phyloP scores from a whole-genome alignment of 768 basidiomycete species.

The Suillus sp. region DNA sequence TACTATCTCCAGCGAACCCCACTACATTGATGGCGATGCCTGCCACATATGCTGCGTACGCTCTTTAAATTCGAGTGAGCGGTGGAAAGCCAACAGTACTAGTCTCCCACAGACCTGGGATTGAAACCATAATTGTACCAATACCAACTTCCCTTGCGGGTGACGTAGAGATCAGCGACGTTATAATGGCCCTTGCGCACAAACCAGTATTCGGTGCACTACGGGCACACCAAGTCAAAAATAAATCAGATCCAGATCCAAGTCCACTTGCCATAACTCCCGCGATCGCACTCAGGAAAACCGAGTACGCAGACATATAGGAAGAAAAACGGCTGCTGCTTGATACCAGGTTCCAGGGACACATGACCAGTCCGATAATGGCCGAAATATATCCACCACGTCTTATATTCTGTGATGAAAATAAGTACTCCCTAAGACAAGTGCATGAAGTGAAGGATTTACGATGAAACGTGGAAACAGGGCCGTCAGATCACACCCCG shows the following conservation, averaged over 20 bases:
- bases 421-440: not conserved
- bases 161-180: constrained; percentile 64
- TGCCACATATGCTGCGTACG: constrained; percentile 62
- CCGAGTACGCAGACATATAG: constrained; percentile 76
- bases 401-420: constrained; percentile 59
- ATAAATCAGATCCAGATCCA: too few relatives aligned
- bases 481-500: constrained; percentile 76
- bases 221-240: not conserved
- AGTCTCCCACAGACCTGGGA: constrained; percentile 45
- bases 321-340: constrained; percentile 72
- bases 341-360: constrained; percentile 71
- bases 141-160: constrained; percentile 62
- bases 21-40: constrained; percentile 79
- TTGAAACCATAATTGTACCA: constrained; percentile 71
- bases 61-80: constrained; percentile 33
- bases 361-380: constrained; percentile 68
- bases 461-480: constrained; percentile 72
- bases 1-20: constrained; percentile 72
- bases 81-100: not conserved
- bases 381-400: constrained; percentile 78
- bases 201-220: constrained; percentile 76
- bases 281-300: constrained; percentile 77
- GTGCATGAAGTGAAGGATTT: constrained; percentile 19
- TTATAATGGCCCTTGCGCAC: constrained; percentile 65
- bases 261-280: constrained; percentile 58